Conservation (phyloP, 164 flowering plant genomes). For the Nymphaea colorata region DNA sequence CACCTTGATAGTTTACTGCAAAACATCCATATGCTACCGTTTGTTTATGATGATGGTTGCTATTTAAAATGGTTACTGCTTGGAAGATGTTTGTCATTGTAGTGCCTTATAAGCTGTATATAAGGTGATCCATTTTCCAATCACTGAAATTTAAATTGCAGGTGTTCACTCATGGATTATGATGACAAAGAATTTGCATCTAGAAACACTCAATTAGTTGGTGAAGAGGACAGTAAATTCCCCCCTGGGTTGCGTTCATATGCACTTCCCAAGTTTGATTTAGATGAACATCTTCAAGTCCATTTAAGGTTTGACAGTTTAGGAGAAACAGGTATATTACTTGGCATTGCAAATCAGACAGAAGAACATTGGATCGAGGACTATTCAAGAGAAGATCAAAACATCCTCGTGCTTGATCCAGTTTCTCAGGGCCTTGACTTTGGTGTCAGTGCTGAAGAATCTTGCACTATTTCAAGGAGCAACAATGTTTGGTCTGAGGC, state of each 20-base stretch:
- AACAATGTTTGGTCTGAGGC: slow-evolving; percentile 99
- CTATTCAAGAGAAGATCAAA: slow-evolving; percentile 59
- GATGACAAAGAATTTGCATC: slow-evolving; percentile 81
- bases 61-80: no score
- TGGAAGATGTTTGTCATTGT: no score
- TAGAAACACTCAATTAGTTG: slow-evolving; percentile 68
- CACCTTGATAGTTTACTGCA: no score
- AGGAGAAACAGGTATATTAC: slow-evolving; percentile 83
- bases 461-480: slow-evolving; percentile 70
- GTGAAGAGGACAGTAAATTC: slow-evolving; percentile 62
- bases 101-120: no score
- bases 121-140: neutral
- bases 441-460: slow-evolving; percentile 54
- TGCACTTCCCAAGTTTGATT: slow-evolving; percentile 66
- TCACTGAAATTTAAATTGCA: slow-evolving; percentile 12
- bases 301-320: slow-evolving; percentile 77
- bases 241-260: slow-evolving; percentile 59
- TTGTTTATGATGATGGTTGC: no score
- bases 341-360: slow-evolving; percentile 77
- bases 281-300: slow-evolving; percentile 39
- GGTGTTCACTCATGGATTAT: slow-evolving; percentile 89
- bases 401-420: slow-evolving; percentile 6
- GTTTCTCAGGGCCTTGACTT: slow-evolving; percentile 35
- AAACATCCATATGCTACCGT: no score
- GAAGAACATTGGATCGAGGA: slow-evolving; percentile 90